Base-by-base conservation (phyloP, 1,284 basidiomycete genomes). In the Xerocomus minutiporus region DNA sequence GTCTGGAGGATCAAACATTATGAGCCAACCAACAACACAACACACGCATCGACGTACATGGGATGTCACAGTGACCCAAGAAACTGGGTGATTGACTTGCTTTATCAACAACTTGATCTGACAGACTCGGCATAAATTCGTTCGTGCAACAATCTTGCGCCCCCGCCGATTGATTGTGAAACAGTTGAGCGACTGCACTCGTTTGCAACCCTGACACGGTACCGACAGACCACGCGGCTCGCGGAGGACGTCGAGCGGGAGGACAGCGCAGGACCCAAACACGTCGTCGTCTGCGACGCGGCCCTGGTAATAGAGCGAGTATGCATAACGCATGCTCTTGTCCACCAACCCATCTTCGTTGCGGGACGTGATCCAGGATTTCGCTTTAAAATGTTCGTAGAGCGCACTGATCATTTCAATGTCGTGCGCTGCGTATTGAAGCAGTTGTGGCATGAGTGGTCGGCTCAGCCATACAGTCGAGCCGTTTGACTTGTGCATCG, bases 351-450 rank as follows among this genome's bases (percentile, higher is more conserved):
- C 4, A 25, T 40, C 54, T 13, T 59, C 53, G 15, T 53, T 59
- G 50, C 1, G 5, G 2, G 49, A 32, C 1, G 61, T 66, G 51
- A 75, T 63, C 67, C 70, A 75, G 0, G 60, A 59, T 8, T 58
- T 50, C n/a, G 57, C 29, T 8, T 57, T 54, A 50, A 76, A 75
- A 43, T 68, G 57, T 4, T 65, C 64, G 61, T 73, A 73, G 11
- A 76, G 62, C 3, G 64, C 58, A 13, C 61, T 66, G 43, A 77
- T 71, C 54, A 74, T 67, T 42, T 70, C 62, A 46, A 76, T 72
- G 60, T 76, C 75, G 52, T 71, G 67, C 2, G 72, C 72, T 1
- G 75, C 74, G 48, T 76, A 76, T 20, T 62, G 59, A 44, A 75
- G 65, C 36, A 76, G 68, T 8, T 64, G 61, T 1, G 61, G 40